A percentile compares a stretch with the other conserved stretches of the same genome.
phyloP scores from a whole-genome alignment of 176 grass and related monocot genomes.

The Carex cristatella region DNA sequence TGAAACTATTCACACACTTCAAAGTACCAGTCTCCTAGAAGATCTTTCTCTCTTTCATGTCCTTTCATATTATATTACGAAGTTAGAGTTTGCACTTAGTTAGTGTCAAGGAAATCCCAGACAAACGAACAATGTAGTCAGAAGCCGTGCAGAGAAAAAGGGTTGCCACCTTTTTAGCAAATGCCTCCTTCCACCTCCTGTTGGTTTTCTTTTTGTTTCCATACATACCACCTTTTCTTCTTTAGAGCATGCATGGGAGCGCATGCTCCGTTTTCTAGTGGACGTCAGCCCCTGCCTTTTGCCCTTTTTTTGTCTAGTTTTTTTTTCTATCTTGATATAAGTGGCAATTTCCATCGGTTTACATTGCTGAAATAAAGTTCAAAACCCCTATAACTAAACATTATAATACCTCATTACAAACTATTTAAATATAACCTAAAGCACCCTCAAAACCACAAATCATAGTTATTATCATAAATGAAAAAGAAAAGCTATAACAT shows the following conservation, averaged over 20 bases:
- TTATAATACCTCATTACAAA: too few relatives aligned
- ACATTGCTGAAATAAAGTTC: too few relatives aligned
- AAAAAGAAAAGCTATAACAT: too few relatives aligned
- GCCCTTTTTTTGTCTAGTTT: not conserved
- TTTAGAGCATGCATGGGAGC: conserved; percentile 20
- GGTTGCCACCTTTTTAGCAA: conserved; percentile 26
- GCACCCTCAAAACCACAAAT: too few relatives aligned
- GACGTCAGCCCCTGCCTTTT: not conserved
- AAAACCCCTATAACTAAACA: not conserved
- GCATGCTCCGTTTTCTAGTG: conserved; percentile 28
- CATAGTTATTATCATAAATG: too few relatives aligned
- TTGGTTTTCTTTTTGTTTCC: conserved; percentile 28
- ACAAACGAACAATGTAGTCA: conserved; percentile 46
- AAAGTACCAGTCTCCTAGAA: not conserved
- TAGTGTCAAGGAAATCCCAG: conserved; percentile 34
- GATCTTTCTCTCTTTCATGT: conserved; percentile 26
- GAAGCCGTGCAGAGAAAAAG: conserved; percentile 28
- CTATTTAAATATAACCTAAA: too few relatives aligned
- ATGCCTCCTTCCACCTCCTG: conserved; percentile 2
- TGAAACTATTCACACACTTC: not conserved
- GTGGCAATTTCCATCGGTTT: too few relatives aligned
- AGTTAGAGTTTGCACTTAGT: not conserved
- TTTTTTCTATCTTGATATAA: too few relatives aligned
- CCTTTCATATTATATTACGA: conserved; percentile 13
- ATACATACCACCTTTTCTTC: conserved; percentile 21